Percentiles rank a stretch among this genome's conserved stretches.
Evolutionary conservation across 1,139 yeast species (phyloP).

Genomic region (Lodderomyces jiufengensis): DNA sequence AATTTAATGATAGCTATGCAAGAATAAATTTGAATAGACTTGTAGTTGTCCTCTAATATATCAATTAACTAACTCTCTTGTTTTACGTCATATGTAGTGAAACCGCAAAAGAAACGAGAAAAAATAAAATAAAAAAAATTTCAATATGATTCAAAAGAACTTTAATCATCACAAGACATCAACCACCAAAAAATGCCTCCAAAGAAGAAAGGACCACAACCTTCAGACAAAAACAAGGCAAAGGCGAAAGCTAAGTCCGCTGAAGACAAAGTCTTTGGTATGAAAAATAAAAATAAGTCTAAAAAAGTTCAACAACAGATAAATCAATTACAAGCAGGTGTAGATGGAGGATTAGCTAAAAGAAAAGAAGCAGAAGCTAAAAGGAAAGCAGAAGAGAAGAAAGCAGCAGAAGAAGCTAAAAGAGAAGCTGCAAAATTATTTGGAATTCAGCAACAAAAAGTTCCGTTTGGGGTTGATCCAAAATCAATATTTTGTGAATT

Average conservation of each 20-base stretch:
- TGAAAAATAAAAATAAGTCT: conserved; percentile 91
- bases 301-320: conserved; percentile 87
- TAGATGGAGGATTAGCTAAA: conserved; percentile 59
- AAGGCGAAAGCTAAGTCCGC: conserved; percentile 66
- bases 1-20: too few relatives aligned
- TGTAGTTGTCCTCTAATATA: too few relatives aligned
- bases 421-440: conserved; percentile 80
- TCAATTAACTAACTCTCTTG: too few relatives aligned
- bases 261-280: conserved; percentile 91
- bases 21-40: too few relatives aligned
- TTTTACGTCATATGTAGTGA: too few relatives aligned
- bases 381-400: conserved; percentile 78
- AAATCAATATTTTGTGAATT: conserved; percentile 88
- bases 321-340: conserved; percentile 66
- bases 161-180: conserved; percentile 1
- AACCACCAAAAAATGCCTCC: conserved; percentile 53
- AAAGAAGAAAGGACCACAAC: conserved; percentile 61
- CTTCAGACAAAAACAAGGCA: conserved; percentile 58
- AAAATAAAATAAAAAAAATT: conserved; percentile 2
- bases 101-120: too few relatives aligned
- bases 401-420: conserved; percentile 86
- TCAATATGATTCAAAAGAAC: background rate
- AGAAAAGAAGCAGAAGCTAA: conserved; percentile 76
- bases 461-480: conserved; percentile 97
- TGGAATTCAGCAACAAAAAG: conserved; percentile 74